Conservation (phyloP, 257 asterid genomes). For the Thymus quinquecostatus region DNA sequence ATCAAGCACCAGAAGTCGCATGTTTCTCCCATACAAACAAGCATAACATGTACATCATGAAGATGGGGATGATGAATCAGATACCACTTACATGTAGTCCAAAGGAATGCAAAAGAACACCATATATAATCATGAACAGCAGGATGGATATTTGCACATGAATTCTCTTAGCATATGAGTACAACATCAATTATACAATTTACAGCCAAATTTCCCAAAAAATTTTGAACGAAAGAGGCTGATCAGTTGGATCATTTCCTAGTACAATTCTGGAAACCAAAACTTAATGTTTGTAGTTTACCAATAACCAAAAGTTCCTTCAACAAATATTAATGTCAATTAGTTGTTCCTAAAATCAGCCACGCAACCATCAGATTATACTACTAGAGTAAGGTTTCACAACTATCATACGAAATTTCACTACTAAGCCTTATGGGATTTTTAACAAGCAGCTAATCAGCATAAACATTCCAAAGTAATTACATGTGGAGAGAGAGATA, state of each 20-base stretch:
- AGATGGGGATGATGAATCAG: slow-evolving; percentile 10
- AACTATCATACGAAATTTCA: not conserved
- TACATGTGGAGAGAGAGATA: not conserved
- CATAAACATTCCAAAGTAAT: not conserved
- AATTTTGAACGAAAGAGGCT: not conserved
- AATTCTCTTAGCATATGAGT: not conserved
- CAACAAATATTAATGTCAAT: slow-evolving; percentile 12
- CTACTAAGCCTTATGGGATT: slow-evolving; percentile 10
- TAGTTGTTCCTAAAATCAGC: slow-evolving; percentile 16
- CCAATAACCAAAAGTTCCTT: slow-evolving; percentile 12
- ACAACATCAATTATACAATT: not conserved
- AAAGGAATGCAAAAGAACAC: slow-evolving; percentile 8
- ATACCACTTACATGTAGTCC: not conserved
- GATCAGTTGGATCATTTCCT: not conserved
- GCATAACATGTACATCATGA: slow-evolving; percentile 4
- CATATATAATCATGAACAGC: not conserved
- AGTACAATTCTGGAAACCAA: not conserved
- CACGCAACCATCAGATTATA: slow-evolving; percentile 2
- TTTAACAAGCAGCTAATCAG: slow-evolving; percentile 6
- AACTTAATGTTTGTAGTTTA: slow-evolving; percentile 10
- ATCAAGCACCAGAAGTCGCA: slow-evolving; percentile 11
- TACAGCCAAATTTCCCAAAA: not conserved
- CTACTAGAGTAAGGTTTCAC: slow-evolving; percentile 5
- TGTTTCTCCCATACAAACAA: slow-evolving; percentile 16
- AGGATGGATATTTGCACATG: not conserved